A percentile compares a stretch with the other conserved stretches of the same genome.
phyloP scores from a whole-genome alignment of 2,329 filamentous ascomycete genomes.

The Elsinoe arachidis region DNA sequence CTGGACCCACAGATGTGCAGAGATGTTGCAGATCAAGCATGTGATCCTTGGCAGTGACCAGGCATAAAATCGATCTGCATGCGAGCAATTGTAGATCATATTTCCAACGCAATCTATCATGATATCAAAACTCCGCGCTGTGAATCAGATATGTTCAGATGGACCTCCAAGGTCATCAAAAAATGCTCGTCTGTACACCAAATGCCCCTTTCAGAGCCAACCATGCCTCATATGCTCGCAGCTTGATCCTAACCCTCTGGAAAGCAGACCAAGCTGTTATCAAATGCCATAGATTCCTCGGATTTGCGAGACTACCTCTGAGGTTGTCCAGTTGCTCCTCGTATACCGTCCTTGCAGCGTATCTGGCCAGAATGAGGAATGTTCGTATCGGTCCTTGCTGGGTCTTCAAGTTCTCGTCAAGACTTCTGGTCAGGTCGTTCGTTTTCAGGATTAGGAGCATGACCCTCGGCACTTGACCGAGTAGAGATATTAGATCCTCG shows the following conservation, averaged over 20 bases:
- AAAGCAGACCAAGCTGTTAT: constrained; percentile 46
- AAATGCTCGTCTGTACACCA: constrained; percentile 29
- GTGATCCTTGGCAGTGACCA: not conserved
- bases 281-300: constrained; percentile 43
- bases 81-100: not conserved
- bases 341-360: constrained; percentile 54
- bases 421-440: constrained; percentile 85
- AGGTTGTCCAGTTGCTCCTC: constrained; percentile 50
- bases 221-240: constrained; percentile 51
- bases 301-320: constrained; percentile 43
- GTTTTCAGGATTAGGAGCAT: constrained; percentile 95
- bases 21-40: not conserved
- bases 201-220: constrained; percentile 43
- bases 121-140: constrained; percentile 2
- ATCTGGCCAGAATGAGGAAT: constrained; percentile 57
- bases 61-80: not conserved
- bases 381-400: constrained; percentile 52
- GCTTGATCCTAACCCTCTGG: constrained; percentile 48
- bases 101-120: not conserved
- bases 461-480: constrained; percentile 81
- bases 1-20: not conserved
- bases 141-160: not conserved
- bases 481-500: constrained; percentile 75
- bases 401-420: constrained; percentile 85
- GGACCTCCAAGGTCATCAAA: not conserved